A percentile compares a stretch with the other conserved stretches of the same genome.
These are phyloP conservation scores for Rhodotorula kratochvilovae DNA, from an alignment of 768 basidiomycete genomes.

Conservation along the genomic window DNA sequence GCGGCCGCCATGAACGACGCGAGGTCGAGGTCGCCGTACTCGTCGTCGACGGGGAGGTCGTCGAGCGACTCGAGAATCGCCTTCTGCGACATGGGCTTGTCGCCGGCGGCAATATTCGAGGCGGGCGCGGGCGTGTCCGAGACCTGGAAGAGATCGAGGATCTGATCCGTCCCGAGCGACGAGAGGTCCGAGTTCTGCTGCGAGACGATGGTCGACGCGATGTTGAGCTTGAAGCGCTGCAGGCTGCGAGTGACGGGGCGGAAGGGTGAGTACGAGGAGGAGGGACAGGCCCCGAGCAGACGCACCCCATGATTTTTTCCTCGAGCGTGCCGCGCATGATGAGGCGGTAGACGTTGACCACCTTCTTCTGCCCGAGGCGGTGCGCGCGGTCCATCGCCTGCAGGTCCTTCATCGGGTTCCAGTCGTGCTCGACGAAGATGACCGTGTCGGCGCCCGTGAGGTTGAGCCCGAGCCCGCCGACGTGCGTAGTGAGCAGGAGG, in stretches of 20 bases:
- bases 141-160: slow-evolving; percentile 75
- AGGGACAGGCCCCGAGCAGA: background rate
- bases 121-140: slow-evolving; percentile 10
- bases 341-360: slow-evolving; percentile 95
- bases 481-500: slow-evolving; percentile 88
- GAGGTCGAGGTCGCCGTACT: slow-evolving; percentile 52
- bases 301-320: slow-evolving; percentile 99
- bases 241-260: slow-evolving; percentile 55
- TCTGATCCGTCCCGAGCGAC: slow-evolving; percentile 96
- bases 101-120: slow-evolving; percentile 46
- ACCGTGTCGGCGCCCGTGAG: slow-evolving; percentile 98
- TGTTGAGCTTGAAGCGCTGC: slow-evolving; percentile 98
- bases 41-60: slow-evolving; percentile 84
- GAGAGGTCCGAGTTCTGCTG: slow-evolving; percentile 91
- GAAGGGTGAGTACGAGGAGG: background rate
- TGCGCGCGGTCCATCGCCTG: slow-evolving; percentile 99
- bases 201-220: slow-evolving; percentile 91
- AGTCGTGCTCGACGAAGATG: slow-evolving; percentile 98
- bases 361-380: slow-evolving; percentile 96
- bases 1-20: background rate
- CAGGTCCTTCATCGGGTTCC: slow-evolving; percentile 99
- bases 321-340: slow-evolving; percentile 96
- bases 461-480: slow-evolving; percentile 91
- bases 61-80: slow-evolving; percentile 83
- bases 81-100: slow-evolving; percentile 66